Evolutionary conservation across 2,329 filamentous ascomycete genomes (phyloP).

Genomic region (Paecilomyces formosus): DNA sequence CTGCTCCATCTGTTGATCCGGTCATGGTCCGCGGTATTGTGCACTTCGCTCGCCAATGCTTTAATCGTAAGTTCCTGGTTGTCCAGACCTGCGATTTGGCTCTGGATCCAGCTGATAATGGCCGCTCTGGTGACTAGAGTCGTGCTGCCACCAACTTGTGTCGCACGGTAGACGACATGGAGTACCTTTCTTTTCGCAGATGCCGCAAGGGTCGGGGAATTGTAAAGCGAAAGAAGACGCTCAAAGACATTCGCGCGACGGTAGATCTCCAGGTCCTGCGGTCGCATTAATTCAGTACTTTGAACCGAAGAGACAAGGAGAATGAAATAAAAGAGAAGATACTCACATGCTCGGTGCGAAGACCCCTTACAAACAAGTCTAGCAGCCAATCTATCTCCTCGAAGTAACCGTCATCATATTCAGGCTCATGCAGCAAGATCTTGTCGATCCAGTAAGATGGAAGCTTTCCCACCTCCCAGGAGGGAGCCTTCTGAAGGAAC

Average conservation of each 20-base stretch:
- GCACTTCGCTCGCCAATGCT: constrained; percentile 52
- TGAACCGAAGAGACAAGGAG: not conserved
- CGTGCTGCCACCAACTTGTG: constrained; percentile 63
- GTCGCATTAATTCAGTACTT: not conserved
- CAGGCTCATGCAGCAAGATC: constrained; percentile 66
- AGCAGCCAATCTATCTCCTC: constrained; percentile 70
- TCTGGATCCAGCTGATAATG: constrained; percentile 65
- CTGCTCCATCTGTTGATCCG: constrained; percentile 61
- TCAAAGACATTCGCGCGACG: constrained; percentile 62
- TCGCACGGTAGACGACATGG: constrained; percentile 57
- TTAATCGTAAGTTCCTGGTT: constrained; percentile 38
- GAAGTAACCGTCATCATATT: constrained; percentile 65
- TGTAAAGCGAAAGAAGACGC: constrained; percentile 62
- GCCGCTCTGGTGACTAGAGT: constrained; percentile 74
- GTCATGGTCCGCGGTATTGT: constrained; percentile 60
- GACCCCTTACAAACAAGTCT: constrained; percentile 61
- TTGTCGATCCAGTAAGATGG: constrained; percentile 57
- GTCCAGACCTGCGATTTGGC: constrained; percentile 48
- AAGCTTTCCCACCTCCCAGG: constrained; percentile 58
- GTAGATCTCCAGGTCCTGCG: constrained; percentile 41
- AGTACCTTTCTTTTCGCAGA: constrained; percentile 57
- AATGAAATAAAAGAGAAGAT: not conserved
- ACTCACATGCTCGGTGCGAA: constrained; percentile 46
- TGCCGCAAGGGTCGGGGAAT: constrained; percentile 56
- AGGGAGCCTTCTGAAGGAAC: constrained; percentile 70